Conservation (phyloP, 306 rosid genomes). For the Malus asiatica region DNA sequence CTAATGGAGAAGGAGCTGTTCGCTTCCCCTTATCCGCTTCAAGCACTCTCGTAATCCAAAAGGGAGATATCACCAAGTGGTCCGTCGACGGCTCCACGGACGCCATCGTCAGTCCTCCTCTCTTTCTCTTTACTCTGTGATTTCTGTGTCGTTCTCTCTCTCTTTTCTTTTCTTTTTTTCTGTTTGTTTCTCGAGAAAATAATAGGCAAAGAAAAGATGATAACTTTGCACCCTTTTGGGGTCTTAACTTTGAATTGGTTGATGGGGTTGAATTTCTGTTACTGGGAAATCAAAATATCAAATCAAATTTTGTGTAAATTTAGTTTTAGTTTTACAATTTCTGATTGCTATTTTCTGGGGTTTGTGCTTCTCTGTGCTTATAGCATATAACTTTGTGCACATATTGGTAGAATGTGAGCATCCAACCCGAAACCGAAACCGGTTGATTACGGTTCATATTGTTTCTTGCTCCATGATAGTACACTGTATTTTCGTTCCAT, state of each 20-base stretch:
- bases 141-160: not conserved
- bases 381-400: too few relatives aligned
- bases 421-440: too few relatives aligned
- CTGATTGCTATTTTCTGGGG: not conserved
- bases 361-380: too few relatives aligned
- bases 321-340: not conserved
- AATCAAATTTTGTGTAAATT: not conserved
- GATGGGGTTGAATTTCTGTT: not conserved
- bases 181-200: not conserved
- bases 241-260: not conserved
- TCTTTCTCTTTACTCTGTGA: slow-evolving; percentile 1
- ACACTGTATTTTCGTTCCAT: not conserved
- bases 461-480: not conserved
- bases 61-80: slow-evolving; percentile 88
- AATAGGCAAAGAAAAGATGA: not conserved
- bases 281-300: not conserved
- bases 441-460: not conserved
- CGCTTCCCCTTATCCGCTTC: slow-evolving; percentile 60
- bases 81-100: slow-evolving; percentile 64
- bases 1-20: slow-evolving; percentile 30
- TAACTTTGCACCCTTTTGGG: not conserved
- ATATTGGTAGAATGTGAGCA: too few relatives aligned
- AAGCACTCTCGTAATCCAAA: slow-evolving; percentile 55
- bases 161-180: not conserved
- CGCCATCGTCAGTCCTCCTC: slow-evolving; percentile 55